A percentile compares a stretch with the other conserved stretches of the same genome.
Evolutionary conservation across 495 filamentous ascomycete species (phyloP).

Genomic region (Aspergillus avenaceus): DNA sequence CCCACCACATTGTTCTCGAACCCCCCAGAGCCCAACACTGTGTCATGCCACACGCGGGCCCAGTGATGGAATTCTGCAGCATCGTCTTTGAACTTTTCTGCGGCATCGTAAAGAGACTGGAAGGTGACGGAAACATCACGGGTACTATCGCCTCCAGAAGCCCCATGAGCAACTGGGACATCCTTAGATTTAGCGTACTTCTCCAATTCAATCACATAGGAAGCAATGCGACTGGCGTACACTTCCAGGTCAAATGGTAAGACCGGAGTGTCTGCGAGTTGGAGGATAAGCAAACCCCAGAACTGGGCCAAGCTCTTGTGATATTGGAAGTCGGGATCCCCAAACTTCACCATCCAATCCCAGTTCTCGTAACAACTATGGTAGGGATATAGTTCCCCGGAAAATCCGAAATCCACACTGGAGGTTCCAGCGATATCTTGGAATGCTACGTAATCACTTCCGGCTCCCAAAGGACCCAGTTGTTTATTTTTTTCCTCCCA

Average conservation of each 20-base stretch:
- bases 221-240: conserved; percentile 60
- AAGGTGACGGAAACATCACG: conserved; percentile 44
- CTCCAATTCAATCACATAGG: conserved; percentile 64
- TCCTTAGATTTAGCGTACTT: conserved; percentile 56
- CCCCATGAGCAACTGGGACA: conserved; percentile 31
- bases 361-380: conserved; percentile 87
- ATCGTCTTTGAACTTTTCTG: conserved; percentile 52
- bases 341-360: conserved; percentile 74
- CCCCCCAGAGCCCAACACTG: conserved; percentile 59
- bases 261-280: conserved; percentile 74
- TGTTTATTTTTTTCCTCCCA: conserved; percentile 66
- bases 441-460: conserved; percentile 89
- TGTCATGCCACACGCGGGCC: conserved; percentile 67
- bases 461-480: conserved; percentile 65
- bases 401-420: conserved; percentile 81
- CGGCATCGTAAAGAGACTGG: conserved; percentile 55
- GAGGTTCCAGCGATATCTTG: conserved; percentile 91
- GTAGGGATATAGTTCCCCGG: conserved; percentile 63
- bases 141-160: conserved; percentile 1
- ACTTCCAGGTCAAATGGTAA: conserved; percentile 79
- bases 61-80: conserved; percentile 66
- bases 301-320: conserved; percentile 77
- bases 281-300: conserved; percentile 76
- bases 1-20: conserved; percentile 66
- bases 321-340: conserved; percentile 79